Evolutionary conservation across 768 basidiomycete species (phyloP).

Genomic region (Lyophyllum shimeji): DNA sequence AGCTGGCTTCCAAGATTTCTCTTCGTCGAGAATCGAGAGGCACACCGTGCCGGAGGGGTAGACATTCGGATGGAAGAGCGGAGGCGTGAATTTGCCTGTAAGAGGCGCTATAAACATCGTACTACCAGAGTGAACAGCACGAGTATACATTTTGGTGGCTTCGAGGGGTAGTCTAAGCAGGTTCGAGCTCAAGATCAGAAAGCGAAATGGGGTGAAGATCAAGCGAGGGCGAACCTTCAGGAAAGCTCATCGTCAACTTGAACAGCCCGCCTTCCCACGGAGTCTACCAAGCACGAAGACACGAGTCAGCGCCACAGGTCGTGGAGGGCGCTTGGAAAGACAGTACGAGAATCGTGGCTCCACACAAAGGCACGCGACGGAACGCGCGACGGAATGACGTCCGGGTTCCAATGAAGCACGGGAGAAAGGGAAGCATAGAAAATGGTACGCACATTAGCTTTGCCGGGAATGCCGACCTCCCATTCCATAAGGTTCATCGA

Average conservation of each 20-base stretch:
- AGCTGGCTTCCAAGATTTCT: constrained; percentile 98
- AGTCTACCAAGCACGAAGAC: constrained; percentile 53
- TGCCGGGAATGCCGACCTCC: constrained; percentile 99
- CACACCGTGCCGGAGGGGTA: constrained; percentile 99
- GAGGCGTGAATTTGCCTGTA: constrained; percentile 93
- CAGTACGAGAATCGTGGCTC: not conserved
- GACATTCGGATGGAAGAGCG: constrained; percentile 97
- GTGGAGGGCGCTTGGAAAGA: constrained; percentile 7
- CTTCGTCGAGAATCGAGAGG: constrained; percentile 96
- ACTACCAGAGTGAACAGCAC: not conserved
- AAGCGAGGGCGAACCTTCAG: constrained; percentile 73
- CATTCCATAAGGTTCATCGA: constrained; percentile 97
- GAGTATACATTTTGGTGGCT: constrained; percentile 85
- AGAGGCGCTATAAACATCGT: not conserved
- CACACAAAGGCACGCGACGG: constrained; percentile 12
- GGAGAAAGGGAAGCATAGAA: not conserved
- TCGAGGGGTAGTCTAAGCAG: constrained; percentile 84
- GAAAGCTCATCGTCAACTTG: constrained; percentile 92
- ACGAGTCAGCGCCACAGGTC: constrained; percentile 13
- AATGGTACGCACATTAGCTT: constrained; percentile 63
- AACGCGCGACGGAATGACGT: too few relatives aligned
- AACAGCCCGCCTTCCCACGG: constrained; percentile 97
- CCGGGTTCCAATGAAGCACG: constrained; percentile 1
- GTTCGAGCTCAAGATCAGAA: constrained; percentile 2
- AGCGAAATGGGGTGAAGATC: not conserved